These are phyloP conservation scores for Coemansia sp. DNA, from an alignment of 192 early-diverging fungal genomes.

Conservation along the genomic window DNA sequence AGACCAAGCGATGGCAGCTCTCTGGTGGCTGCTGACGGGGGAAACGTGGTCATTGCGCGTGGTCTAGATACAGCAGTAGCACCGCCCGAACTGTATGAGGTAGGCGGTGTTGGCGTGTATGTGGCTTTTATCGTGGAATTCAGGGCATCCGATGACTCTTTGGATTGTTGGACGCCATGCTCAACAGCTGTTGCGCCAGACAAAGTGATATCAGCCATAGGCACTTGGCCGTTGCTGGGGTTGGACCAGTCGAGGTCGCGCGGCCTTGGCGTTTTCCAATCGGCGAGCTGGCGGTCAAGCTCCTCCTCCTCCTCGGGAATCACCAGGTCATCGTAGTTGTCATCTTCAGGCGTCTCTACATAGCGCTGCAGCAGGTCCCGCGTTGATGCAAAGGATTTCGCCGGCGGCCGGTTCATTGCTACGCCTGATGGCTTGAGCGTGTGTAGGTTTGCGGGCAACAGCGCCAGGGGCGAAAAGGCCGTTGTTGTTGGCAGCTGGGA, in stretches of 20 bases:
- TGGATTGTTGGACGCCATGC: background rate
- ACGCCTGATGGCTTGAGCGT: background rate
- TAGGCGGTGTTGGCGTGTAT: constrained; percentile 6
- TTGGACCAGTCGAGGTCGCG: constrained; percentile 31
- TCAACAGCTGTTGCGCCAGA: constrained; percentile 49
- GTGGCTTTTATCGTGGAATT: background rate
- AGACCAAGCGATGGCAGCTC: background rate
- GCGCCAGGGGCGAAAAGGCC: constrained; percentile 23
- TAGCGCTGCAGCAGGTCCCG: constrained; percentile 30
- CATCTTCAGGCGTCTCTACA: constrained; percentile 31
- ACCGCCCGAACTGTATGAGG: background rate
- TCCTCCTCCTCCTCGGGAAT: constrained; percentile 41
- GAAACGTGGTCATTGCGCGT: constrained; percentile 1
- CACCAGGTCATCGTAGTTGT: constrained; percentile 51
- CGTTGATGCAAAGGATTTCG: constrained; percentile 11
- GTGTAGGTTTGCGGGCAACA: constrained; percentile 33
- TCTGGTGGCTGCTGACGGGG: background rate
- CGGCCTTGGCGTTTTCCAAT: constrained; percentile 39
- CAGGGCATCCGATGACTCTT: background rate
- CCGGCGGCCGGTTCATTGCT: constrained; percentile 7
- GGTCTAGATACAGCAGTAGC: constrained; percentile 1
- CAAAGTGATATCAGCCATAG: constrained; percentile 30
- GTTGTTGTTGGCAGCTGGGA: constrained; percentile 30
- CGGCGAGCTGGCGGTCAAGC: constrained; percentile 38
- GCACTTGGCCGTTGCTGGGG: constrained; percentile 5